Evolutionary conservation across 2,329 filamentous ascomycete species (phyloP), one percentile per base, ranked within the genome.

Genomic region (Endoconidiophora laricicola): DNA sequence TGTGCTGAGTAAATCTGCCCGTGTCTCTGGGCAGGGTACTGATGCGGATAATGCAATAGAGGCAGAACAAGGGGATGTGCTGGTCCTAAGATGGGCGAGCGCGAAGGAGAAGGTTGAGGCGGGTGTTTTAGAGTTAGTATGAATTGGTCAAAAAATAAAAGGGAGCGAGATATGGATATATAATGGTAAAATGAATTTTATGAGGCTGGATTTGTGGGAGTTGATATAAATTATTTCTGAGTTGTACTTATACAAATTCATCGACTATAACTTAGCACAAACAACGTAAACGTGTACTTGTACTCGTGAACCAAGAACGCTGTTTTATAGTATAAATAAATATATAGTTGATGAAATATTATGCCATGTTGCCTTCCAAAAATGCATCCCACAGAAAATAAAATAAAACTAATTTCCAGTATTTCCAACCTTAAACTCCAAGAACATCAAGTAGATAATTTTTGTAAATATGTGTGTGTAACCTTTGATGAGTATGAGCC

Each of bases 21-120:
- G 74, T 4, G 73, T 79, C 10, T 66, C 70, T 52, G 73, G 78
- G 5, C 71, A 72, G 55, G 80, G 81, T 10, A 79, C 78, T 6
- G 79, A 83, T 56, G 69, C 64, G 55, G 81, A 85, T 67, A 66
- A 70, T 63, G 61, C 67, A 54, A 60, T 84, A 61, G 70, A 78
- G 55, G 70, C 76, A 49, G 59, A 66, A 64, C 67, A 77, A 61
- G 74, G 79, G 47, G 72, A 86, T 64, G 70, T 85, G 24, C 68
- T 82, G 60, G 79, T 84, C 55, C 71, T 87, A 29, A 66, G 80
- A 55, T 84, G 80, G 74, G 83, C 84, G 12, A 86, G 87, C 61
- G 76, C 86, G 1, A 85, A 79, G 62, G 59, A 61, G 3, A 60
- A 78, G 44, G 70, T 81, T 6, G 69, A 76, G 18, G 63, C 65